phyloP scores from a whole-genome alignment of 139 green algal genomes.

The Mesotaenium endlicherianum region DNA sequence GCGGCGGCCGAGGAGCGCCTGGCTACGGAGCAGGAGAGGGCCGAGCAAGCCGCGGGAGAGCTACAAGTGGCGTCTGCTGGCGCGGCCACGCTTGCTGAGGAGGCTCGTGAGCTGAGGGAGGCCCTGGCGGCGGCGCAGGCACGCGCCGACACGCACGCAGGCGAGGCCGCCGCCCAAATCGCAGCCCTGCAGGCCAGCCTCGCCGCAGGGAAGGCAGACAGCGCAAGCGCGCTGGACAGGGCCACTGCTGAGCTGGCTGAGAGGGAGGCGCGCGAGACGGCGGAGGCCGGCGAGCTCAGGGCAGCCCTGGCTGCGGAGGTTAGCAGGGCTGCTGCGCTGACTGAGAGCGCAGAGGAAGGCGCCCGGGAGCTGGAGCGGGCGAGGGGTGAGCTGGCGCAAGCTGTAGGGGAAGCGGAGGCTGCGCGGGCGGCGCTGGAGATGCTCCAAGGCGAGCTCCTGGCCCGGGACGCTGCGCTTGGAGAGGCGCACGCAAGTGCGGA shows the following conservation, averaged over 20 bases:
- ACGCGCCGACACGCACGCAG: neutral
- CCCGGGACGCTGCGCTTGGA: neutral
- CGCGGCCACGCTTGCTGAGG: neutral
- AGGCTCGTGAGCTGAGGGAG: neutral
- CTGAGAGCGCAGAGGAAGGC: neutral
- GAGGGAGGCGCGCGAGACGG: neutral
- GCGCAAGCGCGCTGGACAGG: no score
- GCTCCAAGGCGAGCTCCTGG: neutral
- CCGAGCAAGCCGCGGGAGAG: neutral
- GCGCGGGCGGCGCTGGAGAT: slow-evolving; percentile 19
- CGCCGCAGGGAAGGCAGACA: neutral
- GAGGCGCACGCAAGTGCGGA: no score
- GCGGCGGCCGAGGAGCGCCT: neutral
- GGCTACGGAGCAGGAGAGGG: neutral
- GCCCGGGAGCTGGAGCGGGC: neutral
- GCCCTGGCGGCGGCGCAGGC: neutral
- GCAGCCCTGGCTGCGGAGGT: neutral
- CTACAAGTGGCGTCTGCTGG: neutral
- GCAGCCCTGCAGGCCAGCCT: neutral
- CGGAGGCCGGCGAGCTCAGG: neutral
- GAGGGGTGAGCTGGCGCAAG: neutral
- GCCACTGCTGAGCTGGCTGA: no score
- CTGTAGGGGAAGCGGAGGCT: neutral
- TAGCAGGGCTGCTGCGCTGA: neutral
- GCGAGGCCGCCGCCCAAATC: neutral